Evolutionary conservation across 139 green algal genomes (phyloP).

Genomic region (Chlorella sorokiniana): DNA sequence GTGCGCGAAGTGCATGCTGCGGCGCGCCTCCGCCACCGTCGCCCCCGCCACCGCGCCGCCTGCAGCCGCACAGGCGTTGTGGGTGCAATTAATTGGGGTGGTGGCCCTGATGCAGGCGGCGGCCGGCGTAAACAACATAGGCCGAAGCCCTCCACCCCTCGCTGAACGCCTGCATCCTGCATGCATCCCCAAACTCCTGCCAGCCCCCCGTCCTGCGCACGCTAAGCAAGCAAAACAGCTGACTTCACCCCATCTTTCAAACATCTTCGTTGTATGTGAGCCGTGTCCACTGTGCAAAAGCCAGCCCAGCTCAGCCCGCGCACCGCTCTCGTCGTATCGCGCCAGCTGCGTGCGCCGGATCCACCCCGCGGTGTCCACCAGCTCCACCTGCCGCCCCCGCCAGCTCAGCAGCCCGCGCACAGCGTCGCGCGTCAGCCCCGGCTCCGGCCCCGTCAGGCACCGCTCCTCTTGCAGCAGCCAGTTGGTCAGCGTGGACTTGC

Average conservation of each 20-base stretch:
- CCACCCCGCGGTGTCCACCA: slow-evolving; percentile 94
- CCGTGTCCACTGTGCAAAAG: neutral
- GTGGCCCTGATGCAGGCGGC: neutral
- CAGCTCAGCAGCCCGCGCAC: slow-evolving; percentile 56
- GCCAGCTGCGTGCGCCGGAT: slow-evolving; percentile 51
- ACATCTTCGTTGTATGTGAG: neutral
- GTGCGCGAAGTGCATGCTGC: slow-evolving; percentile 70
- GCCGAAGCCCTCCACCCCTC: no score
- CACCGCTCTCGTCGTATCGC: slow-evolving; percentile 64
- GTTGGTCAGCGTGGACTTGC: slow-evolving; percentile 90
- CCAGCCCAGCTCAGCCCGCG: neutral
- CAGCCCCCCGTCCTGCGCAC: no score
- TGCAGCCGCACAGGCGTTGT: neutral
- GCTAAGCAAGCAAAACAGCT: no score
- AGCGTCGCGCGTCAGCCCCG: slow-evolving; percentile 87
- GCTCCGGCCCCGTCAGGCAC: slow-evolving; percentile 89
- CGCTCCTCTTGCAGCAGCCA: slow-evolving; percentile 77
- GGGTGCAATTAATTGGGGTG: neutral
- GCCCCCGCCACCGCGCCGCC: slow-evolving; percentile 17
- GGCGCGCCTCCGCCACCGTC: slow-evolving; percentile 44
- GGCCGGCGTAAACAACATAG: no score
- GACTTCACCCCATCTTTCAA: no score
- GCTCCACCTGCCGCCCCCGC: slow-evolving; percentile 58
- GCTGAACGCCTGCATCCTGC: no score
- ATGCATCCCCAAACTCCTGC: no score